Evolutionary conservation across 73 alveolate genomes (phyloP), one percentile per base, ranked within the genome.

Genomic region (Symbiodinium natans): DNA sequence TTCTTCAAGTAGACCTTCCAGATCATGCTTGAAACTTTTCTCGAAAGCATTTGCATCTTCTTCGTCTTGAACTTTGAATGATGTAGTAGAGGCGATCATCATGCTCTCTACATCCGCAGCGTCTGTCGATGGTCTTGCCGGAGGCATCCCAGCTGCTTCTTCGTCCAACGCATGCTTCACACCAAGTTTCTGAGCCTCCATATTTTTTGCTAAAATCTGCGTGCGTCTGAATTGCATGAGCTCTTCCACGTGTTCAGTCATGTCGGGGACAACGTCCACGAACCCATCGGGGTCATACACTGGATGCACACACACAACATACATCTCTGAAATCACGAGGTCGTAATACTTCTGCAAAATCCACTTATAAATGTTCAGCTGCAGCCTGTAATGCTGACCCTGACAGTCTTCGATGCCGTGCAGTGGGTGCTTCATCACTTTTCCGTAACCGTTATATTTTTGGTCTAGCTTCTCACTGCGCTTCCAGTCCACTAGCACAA

Each of bases 401-500:
- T 83, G 68, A 4, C 73, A 25, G 31, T 88, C 95, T 2, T 80
- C 85, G 46, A 88, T 4, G 25, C 38, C 43, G 1, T 36, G 33
- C 86, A 88, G 39, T 23, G 85, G 77, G 4, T 21, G 56, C 36
- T 5, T n/a, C 95, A 88, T 88, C 41, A 27, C 19, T 23, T 39
- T 56, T 1, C 85, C 63, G 29, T 25, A 63, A 23, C 41, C n/a
- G 21, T 56, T 40, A 1, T 0, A 17, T 39, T 88, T 88, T n/a
- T n/a, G 2, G 0, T 29, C 29, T 3, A 88, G 27, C 21, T 25
- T 27, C 46, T 88, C 27, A 41, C 85, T 56, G 11, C 95, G 95
- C 43, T 88, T 88, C 95, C 95, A 39, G 48, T 88, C 95, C 13
- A 56, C 39, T 1, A 88, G 86, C 36, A 56, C 43, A 1, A 88